Evolutionary conservation across 2,329 filamentous ascomycete genomes (phyloP), one percentile per base, ranked within the genome.

Genomic region (Stachybotrys echinatus): DNA sequence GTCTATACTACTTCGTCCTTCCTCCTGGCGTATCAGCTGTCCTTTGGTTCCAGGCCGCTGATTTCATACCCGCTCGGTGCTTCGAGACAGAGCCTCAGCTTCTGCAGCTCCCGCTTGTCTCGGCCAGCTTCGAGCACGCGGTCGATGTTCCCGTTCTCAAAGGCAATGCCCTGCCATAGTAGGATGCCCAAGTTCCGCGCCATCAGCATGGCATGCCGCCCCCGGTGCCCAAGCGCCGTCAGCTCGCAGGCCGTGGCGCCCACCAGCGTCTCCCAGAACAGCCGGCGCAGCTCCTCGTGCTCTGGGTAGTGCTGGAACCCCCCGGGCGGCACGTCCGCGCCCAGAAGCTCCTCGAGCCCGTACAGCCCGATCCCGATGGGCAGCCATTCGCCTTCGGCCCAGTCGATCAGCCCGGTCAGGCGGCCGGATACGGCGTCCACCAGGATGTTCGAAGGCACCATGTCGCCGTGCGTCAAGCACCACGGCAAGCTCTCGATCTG

Each of bases 101-200:
- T 74, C 23, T 69, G 67, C n/a, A 85, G 59, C 58, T 85, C 82
- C 37, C 67, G 67, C 20, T 66, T 65, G 56, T 86, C 81, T 20
- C 66, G 66, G 2, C 65, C 69, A 42, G 72, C 69, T 51, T 78
- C 66, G 1, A 85, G 79, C 17, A 80, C 80, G 2, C 83, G 72
- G 62, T 85, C 70, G 49, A 86, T 73, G 27, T 63, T 67, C 0
- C 83, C 82, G 21, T 80, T 73, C 59, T 86, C 82, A 63, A 82
- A 85, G 3, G 81, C 81, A 58, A 80, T 81, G 1, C 81, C 83
- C 61, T 79, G 74, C 83, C 83, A 86, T 3, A 86, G 68, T 18
- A 86, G 52, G 6, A 85, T 71, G 0, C 83, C 82, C 18, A 84
- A 55, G 3, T 61, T 70, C 60, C 69, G 73, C 12, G 65, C 58